A percentile compares a stretch with the other conserved stretches of the same genome.
phyloP scores from a whole-genome alignment of 768 basidiomycete species.

The Tubosaeta sp. region DNA sequence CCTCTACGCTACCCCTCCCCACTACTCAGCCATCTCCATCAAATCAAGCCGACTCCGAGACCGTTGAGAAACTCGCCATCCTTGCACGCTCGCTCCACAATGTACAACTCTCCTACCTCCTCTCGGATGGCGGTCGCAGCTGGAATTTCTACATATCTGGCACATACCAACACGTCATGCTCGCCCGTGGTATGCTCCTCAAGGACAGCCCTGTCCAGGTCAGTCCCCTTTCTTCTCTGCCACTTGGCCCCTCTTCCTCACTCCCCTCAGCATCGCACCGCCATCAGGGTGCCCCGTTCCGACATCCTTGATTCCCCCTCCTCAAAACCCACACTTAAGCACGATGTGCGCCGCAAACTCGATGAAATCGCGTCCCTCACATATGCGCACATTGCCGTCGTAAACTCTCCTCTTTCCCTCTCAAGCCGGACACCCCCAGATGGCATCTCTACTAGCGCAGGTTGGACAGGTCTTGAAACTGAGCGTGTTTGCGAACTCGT shows the following conservation, averaged over 20 bases:
- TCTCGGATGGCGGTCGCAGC: slow-evolving; percentile 59
- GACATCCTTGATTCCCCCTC: slow-evolving; percentile 88
- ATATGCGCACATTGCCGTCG: slow-evolving; percentile 89
- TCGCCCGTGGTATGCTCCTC: slow-evolving; percentile 81
- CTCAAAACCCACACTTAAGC: slow-evolving; percentile 74
- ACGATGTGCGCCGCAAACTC: slow-evolving; percentile 77
- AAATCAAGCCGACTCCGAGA: slow-evolving; percentile 56
- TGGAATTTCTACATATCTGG: slow-evolving; percentile 94
- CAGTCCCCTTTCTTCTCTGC: slow-evolving; percentile 14
- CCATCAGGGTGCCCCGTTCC: slow-evolving; percentile 87
- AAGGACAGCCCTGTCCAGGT: slow-evolving; percentile 89
- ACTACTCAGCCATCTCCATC: slow-evolving; percentile 28
- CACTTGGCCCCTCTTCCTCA: slow-evolving; percentile 13
- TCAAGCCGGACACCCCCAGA: slow-evolving; percentile 75
- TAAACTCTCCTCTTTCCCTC: slow-evolving; percentile 76
- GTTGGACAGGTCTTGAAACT: slow-evolving; percentile 89
- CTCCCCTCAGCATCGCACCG: slow-evolving; percentile 62
- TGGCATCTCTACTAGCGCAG: slow-evolving; percentile 70
- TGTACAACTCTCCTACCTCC: slow-evolving; percentile 78
- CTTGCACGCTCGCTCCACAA: slow-evolving; percentile 77
- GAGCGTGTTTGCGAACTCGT: slow-evolving; percentile 93
- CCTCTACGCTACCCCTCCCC: slow-evolving; percentile 39
- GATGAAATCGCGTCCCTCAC: slow-evolving; percentile 93
- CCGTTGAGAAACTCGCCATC: slow-evolving; percentile 74
- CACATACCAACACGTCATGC: slow-evolving; percentile 89